These are phyloP conservation scores for Cucurbita pepo DNA, from an alignment of 306 rosid species.

Conservation along the genomic window DNA sequence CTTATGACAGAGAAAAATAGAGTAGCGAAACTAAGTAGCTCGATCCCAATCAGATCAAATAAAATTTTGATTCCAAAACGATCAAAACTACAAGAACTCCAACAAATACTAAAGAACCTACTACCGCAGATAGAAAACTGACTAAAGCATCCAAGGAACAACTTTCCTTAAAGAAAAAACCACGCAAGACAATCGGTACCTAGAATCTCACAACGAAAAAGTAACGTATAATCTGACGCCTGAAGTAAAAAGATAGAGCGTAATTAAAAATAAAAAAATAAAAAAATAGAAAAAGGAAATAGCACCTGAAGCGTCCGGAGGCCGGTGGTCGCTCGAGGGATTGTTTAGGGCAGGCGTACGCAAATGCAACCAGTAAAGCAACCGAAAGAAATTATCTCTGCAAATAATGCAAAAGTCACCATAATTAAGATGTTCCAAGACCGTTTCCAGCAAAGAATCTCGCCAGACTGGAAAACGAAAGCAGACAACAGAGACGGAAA, in stretches of 20 bases:
- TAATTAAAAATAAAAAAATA: background rate
- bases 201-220: background rate
- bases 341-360: background rate
- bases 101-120: background rate
- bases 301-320: background rate
- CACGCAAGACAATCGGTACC: background rate
- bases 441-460: background rate
- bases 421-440: background rate
- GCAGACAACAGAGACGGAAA: background rate
- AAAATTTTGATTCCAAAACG: background rate
- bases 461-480: background rate
- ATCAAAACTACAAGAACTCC: background rate
- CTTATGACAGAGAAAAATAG: background rate
- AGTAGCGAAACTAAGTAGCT: background rate
- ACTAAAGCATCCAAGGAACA: background rate
- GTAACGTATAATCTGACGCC: background rate
- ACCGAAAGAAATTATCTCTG: background rate
- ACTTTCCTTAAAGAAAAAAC: no score
- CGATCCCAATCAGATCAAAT: background rate
- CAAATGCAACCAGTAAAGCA: background rate
- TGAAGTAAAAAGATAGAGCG: background rate
- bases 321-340: background rate
- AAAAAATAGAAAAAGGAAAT: background rate
- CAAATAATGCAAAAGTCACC: background rate
- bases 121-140: background rate